Base-by-base conservation (phyloP, 2,329 filamentous ascomycete genomes). In the Diaporthe ilicicola region DNA sequence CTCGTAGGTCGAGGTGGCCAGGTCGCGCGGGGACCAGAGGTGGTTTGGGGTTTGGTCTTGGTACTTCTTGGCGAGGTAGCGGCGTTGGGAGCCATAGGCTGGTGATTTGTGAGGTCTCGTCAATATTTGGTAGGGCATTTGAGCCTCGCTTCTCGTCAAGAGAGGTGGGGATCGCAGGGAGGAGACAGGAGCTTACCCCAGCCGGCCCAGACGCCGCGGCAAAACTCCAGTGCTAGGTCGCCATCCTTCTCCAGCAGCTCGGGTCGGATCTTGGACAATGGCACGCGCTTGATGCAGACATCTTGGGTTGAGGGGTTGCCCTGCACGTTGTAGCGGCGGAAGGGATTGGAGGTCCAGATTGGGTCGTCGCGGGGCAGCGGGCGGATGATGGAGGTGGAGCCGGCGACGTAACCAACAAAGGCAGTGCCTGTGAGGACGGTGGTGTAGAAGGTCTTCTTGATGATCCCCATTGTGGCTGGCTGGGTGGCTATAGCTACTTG, bases 151-250 rank as follows among this genome's bases (percentile, higher is more conserved):
- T 34, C 32, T 34, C 32, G 32, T n/a, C 32, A 34, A 9, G 32
- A 34, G 32, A 34, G 32, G 4, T 5, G 32, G 9, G 4, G 32
- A 34, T 13, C 9, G 55, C 39, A 29, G 27, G 54, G 24, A 5
- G 3, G 44, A 56, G 70, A 65, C 37, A 69, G 27, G 51, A 70
- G 81, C 86, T 73, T 79, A 92, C 91, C 91, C 78, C 85, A 85
- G 69, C 89, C 90, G 73, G 87, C 86, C 91, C 89, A 94, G 61
- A 92, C 81, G 54, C 90, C 90, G 15, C 89, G 88, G 77, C 90
- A 92, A 77, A 93, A 92, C 74, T 88, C 89, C 75, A 92, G 84
- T 1, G 88, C 87, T 61, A 93, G 82, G 1, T 84, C 84, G 34
- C 82, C 81, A 74, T 89, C 89, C 74, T 88, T 86, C 76, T 91